A percentile compares a stretch with the other conserved stretches of the same genome.
Conservation (phyloP, 2,329 filamentous ascomycete genomes). For the Penicillium sp. region DNA sequence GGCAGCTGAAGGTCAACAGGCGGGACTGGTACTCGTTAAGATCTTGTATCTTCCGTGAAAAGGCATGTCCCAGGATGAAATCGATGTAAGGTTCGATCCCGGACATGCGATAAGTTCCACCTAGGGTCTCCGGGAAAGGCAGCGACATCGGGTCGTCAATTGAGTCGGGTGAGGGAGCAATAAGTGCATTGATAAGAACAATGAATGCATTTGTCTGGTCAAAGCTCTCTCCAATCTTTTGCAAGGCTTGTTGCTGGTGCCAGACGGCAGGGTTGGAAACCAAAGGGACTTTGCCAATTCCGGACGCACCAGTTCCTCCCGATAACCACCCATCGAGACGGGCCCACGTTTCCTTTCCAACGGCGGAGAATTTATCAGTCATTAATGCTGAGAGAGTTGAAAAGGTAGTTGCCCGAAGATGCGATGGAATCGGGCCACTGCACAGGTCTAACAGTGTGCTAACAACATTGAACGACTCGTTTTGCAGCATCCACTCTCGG, state of each 20-base stretch:
- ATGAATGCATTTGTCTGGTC: constrained; percentile 86
- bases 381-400: constrained; percentile 72
- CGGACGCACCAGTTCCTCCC: constrained; percentile 43
- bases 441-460: constrained; percentile 75
- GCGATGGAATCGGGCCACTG: constrained; percentile 70
- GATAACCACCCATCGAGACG: constrained; percentile 77
- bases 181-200: constrained; percentile 68
- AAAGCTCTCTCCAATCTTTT: constrained; percentile 72
- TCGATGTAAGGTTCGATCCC: constrained; percentile 93
- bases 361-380: constrained; percentile 65
- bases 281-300: constrained; percentile 48
- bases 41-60: constrained; percentile 65
- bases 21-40: constrained; percentile 67
- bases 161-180: constrained; percentile 54
- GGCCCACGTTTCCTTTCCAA: constrained; percentile 74
- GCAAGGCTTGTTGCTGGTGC: constrained; percentile 62
- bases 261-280: constrained; percentile 40
- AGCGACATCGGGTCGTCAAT: constrained; percentile 66
- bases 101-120: constrained; percentile 70
- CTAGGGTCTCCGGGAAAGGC: constrained; percentile 83
- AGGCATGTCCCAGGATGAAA: constrained; percentile 77
- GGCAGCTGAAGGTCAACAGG: constrained; percentile 72
- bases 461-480: constrained; percentile 65
- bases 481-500: constrained; percentile 68
- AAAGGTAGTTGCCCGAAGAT: constrained; percentile 81